Percentiles rank a stretch among this genome's conserved stretches.
Evolutionary conservation across 108 stramenopile genomes (phyloP).

Genomic region (Discostella stelligeroides): DNA sequence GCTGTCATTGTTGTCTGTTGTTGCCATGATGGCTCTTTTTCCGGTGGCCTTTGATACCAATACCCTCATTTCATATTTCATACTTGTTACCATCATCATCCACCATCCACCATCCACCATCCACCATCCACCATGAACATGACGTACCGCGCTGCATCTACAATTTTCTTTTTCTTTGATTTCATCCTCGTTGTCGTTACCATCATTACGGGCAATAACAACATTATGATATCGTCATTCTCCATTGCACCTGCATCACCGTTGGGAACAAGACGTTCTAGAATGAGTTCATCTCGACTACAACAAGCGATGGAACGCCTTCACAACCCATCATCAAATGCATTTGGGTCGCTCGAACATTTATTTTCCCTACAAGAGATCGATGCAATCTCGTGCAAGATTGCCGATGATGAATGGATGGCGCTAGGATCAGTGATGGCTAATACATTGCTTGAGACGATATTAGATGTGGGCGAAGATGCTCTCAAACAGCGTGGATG

Average conservation of each 20-base stretch:
- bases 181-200: neutral
- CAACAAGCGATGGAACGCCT: constrained; percentile 42
- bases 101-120: no score
- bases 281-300: neutral
- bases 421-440: constrained; percentile 39
- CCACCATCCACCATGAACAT: no score
- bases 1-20: no score
- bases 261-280: neutral
- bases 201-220: neutral
- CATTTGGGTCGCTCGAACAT: constrained; percentile 31
- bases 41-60: no score
- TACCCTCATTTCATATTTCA: no score
- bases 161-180: neutral
- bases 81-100: no score
- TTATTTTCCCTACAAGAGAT: constrained; percentile 34
- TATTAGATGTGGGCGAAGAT: constrained; percentile 36
- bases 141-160: neutral
- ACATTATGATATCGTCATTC: constrained; percentile 4
- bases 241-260: neutral
- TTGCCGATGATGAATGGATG: constrained; percentile 42
- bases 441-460: constrained; percentile 31
- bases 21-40: no score
- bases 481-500: constrained; percentile 26
- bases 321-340: constrained; percentile 33
- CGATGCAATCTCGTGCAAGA: constrained; percentile 25